Percentiles rank a stretch among this genome's conserved stretches.
Conservation (phyloP, 192 early-diverging fungal species). For the Linnemannia elongata region DNA sequence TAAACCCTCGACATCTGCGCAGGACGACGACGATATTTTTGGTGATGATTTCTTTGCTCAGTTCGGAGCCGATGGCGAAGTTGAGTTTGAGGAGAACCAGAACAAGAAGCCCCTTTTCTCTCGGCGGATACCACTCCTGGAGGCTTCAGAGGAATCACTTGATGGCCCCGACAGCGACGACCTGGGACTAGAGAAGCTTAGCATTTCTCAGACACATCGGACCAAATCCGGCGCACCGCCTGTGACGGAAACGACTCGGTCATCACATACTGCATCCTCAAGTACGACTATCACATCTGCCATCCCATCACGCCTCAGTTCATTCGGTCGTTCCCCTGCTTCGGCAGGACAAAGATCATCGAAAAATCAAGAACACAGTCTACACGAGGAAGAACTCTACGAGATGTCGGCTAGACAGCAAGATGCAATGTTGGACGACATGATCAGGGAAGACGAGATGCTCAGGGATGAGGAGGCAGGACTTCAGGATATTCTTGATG, state of each 20-base stretch:
- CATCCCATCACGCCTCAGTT: constrained; percentile 16
- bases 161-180: constrained; percentile 17
- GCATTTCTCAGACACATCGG: constrained; percentile 45
- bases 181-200: constrained; percentile 39
- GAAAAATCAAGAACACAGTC: constrained; percentile 19
- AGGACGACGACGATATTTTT: constrained; percentile 23
- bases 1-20: neutral
- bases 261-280: constrained; percentile 30
- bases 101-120: constrained; percentile 34
- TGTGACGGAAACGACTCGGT: constrained; percentile 7
- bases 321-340: neutral
- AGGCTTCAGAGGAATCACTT: neutral
- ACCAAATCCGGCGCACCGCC: constrained; percentile 29
- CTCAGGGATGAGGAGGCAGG: constrained; percentile 29
- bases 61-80: constrained; percentile 33
- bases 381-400: constrained; percentile 39
- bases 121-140: constrained; percentile 28
- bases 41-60: constrained; percentile 48
- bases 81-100: constrained; percentile 22
- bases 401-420: constrained; percentile 51
- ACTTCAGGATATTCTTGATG: constrained; percentile 15
- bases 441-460: constrained; percentile 37
- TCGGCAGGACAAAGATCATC: neutral
- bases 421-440: constrained; percentile 41
- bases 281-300: constrained; percentile 46